Conservation (phyloP, 2,329 filamentous ascomycete species). For the Stagonosporopsis rhizophila region DNA sequence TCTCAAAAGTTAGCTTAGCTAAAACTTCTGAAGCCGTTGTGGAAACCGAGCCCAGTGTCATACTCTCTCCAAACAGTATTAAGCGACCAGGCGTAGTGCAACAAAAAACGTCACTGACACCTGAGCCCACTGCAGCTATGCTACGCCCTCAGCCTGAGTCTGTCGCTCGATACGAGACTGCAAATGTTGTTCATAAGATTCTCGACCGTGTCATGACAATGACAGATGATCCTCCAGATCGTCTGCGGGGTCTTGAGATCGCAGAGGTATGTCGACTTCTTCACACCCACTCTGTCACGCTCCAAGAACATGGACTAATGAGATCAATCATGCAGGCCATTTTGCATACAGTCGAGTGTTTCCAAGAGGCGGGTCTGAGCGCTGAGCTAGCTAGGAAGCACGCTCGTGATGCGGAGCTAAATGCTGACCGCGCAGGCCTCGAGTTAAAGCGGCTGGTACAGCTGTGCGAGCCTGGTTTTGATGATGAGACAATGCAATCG, state of each 20-base stretch:
- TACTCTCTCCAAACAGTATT: neutral
- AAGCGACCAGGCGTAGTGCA: neutral
- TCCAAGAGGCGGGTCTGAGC: conserved; percentile 27
- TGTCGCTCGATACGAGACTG: conserved; percentile 8
- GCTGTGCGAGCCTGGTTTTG: conserved; percentile 21
- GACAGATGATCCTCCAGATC: conserved; percentile 20
- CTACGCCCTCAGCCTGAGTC: neutral
- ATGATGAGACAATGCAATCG: conserved; percentile 16
- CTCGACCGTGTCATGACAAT: conserved; percentile 19
- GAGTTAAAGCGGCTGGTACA: conserved; percentile 20
- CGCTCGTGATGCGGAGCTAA: conserved; percentile 32
- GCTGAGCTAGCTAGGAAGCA: conserved; percentile 29
- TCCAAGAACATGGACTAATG: conserved; percentile 22
- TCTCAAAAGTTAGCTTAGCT: conserved; percentile 22
- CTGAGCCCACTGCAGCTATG: neutral
- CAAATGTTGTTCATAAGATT: conserved; percentile 23
- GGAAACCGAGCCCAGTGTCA: neutral
- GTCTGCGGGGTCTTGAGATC: conserved; percentile 30
- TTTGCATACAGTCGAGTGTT: conserved; percentile 27
- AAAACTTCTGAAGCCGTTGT: conserved; percentile 7
- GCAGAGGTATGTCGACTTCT: conserved; percentile 33
- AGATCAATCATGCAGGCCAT: conserved; percentile 26
- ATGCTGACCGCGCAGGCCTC: conserved; percentile 18
- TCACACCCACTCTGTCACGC: neutral
- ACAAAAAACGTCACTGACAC: neutral